A percentile compares a stretch with the other conserved stretches of the same genome.
These are phyloP conservation scores for Podospora anserina DNA, from an alignment of 495 filamentous ascomycete genomes.

Conservation along the genomic window DNA sequence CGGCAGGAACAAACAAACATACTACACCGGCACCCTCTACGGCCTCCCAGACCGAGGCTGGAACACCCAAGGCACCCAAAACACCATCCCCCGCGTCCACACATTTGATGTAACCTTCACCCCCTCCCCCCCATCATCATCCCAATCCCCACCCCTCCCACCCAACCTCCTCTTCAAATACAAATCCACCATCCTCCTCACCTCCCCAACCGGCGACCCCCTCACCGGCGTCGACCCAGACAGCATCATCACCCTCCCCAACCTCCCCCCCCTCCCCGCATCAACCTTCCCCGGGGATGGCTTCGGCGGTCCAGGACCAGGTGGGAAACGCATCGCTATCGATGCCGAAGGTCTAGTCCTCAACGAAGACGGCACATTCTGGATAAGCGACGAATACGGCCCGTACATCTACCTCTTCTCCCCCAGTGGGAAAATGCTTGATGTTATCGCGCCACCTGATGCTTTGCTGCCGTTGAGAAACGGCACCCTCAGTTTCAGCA, in stretches of 20 bases:
- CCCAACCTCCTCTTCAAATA: conserved; percentile 68
- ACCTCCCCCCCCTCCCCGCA: conserved; percentile 63
- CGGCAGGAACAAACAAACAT: not conserved
- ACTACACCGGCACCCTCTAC: conserved; percentile 63
- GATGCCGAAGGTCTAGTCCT: conserved; percentile 74
- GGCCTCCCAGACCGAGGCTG: conserved; percentile 72
- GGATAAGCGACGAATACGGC: conserved; percentile 78
- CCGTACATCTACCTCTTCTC: conserved; percentile 69
- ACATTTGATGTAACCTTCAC: conserved; percentile 62
- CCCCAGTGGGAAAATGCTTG: conserved; percentile 55
- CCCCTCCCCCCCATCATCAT: conserved; percentile 29
- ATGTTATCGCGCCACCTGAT: conserved; percentile 64
- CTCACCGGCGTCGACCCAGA: conserved; percentile 70
- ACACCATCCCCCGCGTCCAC: conserved; percentile 72
- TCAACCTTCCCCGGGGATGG: conserved; percentile 69
- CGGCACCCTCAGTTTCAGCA: conserved; percentile 33
- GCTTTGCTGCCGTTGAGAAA: conserved; percentile 68
- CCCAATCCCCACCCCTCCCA: conserved; percentile 56
- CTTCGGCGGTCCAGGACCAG: conserved; percentile 57
- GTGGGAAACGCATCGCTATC: conserved; percentile 59
- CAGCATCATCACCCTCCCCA: conserved; percentile 51
- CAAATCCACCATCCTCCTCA: conserved; percentile 63
- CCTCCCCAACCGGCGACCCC: conserved; percentile 61
- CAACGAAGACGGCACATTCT: conserved; percentile 61
- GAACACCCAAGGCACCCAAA: conserved; percentile 71